Percentiles rank a stretch among this genome's conserved stretches.
These are phyloP conservation scores for Daedaleopsis sinensis DNA, from an alignment of 768 basidiomycete genomes.

Conservation along the genomic window DNA sequence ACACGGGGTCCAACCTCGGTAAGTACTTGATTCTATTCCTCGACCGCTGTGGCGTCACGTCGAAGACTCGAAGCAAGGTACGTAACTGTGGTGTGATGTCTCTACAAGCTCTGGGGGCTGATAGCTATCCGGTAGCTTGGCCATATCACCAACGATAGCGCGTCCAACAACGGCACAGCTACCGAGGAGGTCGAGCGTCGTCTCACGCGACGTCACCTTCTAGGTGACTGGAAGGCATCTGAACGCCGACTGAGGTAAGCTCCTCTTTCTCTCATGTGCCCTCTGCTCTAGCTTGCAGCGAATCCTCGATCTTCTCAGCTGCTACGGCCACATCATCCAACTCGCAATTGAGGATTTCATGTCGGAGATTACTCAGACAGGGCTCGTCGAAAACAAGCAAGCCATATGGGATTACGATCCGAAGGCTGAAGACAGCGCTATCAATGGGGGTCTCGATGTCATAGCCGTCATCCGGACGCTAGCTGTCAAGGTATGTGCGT, in stretches of 20 bases:
- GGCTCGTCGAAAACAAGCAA: slow-evolving; percentile 28
- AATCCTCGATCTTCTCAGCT: slow-evolving; percentile 6
- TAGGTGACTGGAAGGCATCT: not conserved
- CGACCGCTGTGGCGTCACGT: slow-evolving; percentile 31
- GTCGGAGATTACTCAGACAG: slow-evolving; percentile 34
- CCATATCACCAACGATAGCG: slow-evolving; percentile 24
- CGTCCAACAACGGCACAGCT: slow-evolving; percentile 20
- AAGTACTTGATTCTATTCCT: slow-evolving; percentile 29
- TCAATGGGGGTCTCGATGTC: slow-evolving; percentile 35
- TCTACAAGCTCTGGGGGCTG: too few relatives aligned
- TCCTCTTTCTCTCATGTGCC: too few relatives aligned
- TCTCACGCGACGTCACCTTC: not conserved
- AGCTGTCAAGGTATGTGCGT: slow-evolving; percentile 34
- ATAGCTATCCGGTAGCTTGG: slow-evolving; percentile 11
- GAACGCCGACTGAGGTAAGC: too few relatives aligned
- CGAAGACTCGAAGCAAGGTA: slow-evolving; percentile 26
- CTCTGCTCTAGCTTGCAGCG: too few relatives aligned
- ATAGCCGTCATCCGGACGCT: slow-evolving; percentile 34
- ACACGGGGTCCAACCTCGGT: slow-evolving; percentile 33
- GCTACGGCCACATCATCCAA: slow-evolving; percentile 36
- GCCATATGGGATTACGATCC: slow-evolving; percentile 42
- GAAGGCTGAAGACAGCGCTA: slow-evolving; percentile 20
- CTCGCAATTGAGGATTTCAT: slow-evolving; percentile 34
- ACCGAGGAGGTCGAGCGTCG: slow-evolving; percentile 21
- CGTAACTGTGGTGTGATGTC: too few relatives aligned